Evolutionary conservation across 179 eudicot genomes (phyloP), one percentile per base, ranked within the genome.

Genomic region (Amaranthus tricolor): DNA sequence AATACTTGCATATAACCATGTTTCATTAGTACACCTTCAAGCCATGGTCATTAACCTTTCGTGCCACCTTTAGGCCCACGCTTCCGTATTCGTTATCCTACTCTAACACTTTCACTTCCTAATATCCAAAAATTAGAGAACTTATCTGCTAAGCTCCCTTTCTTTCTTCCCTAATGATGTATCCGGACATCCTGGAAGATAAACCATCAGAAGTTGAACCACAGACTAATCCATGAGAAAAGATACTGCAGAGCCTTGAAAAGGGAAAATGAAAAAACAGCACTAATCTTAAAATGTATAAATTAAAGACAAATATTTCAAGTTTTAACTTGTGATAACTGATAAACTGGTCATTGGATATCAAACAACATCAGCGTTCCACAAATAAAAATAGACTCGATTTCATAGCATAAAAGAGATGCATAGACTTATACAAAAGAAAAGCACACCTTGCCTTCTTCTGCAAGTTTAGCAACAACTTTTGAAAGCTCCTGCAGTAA

Each of bases 381-480:
- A n/a, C 61, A 76, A 45, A 31, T 6, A 21, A 70, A 16, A 16
- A 44, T 16, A 20, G 61, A 50, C 54, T 55, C 63, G 9, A 31
- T 64, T 1, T 50, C 17, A 14, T 1, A 20, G 50, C 5, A 66
- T 57, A 51, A 51, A n/a, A 45, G 24, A 17, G 21, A 54, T 44
- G 12, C 5, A 65, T 21, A 44, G 21, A 51, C 24, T 55, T 48
- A 31, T 31, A 31, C 11, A 62, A 49, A 3, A 43, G 21, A 8
- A 70, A 61, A 74, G 9, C 82, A 67, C 82, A 95, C 99, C 96
- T 89, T 96, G 66, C 97, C 98, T 80, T 96, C 99, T 82, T 96
- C 99, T 40, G 90, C 82, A 84, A 89, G 92, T 79, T 93, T 96
- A 74, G 97, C 83, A 59, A 91, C 97, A 80, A 93, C 79, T 80